phyloP scores from a whole-genome alignment of 495 filamentous ascomycete species.

The Neurospora sublineolata region DNA sequence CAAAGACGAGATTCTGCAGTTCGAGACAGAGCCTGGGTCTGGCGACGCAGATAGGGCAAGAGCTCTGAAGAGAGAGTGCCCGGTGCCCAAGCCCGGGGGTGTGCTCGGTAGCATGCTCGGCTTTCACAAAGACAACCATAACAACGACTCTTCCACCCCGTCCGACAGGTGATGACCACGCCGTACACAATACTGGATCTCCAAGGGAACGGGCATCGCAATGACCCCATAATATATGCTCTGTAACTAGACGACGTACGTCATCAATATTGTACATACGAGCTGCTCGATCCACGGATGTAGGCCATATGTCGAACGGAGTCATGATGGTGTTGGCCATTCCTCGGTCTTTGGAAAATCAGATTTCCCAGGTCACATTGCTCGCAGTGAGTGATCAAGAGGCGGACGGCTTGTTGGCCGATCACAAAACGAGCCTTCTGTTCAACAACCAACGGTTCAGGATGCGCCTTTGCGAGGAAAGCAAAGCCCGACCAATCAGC shows the following conservation, averaged over 20 bases:
- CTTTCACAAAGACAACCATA: slow-evolving; percentile 32
- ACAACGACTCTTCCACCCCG: neutral
- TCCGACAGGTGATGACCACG: slow-evolving; percentile 10
- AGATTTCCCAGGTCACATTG: neutral
- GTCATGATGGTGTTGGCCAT: neutral
- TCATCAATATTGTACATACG: neutral
- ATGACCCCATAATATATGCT: neutral
- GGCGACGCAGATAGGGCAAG: slow-evolving; percentile 5
- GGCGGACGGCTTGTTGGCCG: neutral
- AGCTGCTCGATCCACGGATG: neutral
- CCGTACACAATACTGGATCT: neutral
- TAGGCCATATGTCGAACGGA: neutral
- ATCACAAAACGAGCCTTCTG: neutral
- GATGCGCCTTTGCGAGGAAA: neutral
- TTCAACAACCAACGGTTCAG: neutral
- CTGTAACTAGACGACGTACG: neutral
- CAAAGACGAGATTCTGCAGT: slow-evolving; percentile 28
- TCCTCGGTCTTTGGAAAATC: neutral
- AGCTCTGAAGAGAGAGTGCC: slow-evolving; percentile 49
- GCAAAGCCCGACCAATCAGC: neutral
- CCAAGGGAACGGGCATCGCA: neutral
- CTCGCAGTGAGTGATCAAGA: neutral
- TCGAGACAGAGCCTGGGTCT: slow-evolving; percentile 9
- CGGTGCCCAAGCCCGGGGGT: slow-evolving; percentile 73
- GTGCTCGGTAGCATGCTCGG: slow-evolving; percentile 64